A percentile compares a stretch with the other conserved stretches of the same genome.
Evolutionary conservation across 495 filamentous ascomycete genomes (phyloP).

Genomic region (Talaromyces nanjingensis): DNA sequence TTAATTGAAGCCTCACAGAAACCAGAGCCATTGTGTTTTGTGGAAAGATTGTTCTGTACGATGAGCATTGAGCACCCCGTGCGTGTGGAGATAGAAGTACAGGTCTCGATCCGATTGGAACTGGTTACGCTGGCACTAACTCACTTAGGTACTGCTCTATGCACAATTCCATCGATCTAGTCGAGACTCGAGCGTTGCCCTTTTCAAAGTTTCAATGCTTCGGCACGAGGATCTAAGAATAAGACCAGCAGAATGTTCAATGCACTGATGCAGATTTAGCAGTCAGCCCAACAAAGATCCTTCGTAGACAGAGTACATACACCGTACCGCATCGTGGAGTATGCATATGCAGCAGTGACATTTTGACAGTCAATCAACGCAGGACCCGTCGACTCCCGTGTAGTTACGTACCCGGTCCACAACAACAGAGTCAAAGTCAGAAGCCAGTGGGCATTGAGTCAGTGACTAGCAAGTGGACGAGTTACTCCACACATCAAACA

Average conservation of each 20-base stretch:
- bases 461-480: no score
- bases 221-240: not conserved
- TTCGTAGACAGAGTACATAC: not conserved
- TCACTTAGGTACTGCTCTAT: not conserved
- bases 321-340: not conserved
- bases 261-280: no score
- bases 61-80: not conserved
- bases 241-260: not conserved
- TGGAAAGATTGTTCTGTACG: not conserved
- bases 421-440: not conserved
- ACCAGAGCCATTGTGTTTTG: not conserved
- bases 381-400: not conserved
- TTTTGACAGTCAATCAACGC: not conserved
- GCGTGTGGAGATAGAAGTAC: not conserved
- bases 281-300: not conserved
- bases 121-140: not conserved
- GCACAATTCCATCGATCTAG: not conserved
- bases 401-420: not conserved
- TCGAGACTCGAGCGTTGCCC: no score
- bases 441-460: not conserved
- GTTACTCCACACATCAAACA: no score
- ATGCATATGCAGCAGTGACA: not conserved
- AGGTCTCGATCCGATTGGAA: not conserved
- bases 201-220: not conserved
- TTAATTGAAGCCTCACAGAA: not conserved